Base-by-base conservation (phyloP, 2,329 filamentous ascomycete genomes). In the Trichoderma lentiforme region DNA sequence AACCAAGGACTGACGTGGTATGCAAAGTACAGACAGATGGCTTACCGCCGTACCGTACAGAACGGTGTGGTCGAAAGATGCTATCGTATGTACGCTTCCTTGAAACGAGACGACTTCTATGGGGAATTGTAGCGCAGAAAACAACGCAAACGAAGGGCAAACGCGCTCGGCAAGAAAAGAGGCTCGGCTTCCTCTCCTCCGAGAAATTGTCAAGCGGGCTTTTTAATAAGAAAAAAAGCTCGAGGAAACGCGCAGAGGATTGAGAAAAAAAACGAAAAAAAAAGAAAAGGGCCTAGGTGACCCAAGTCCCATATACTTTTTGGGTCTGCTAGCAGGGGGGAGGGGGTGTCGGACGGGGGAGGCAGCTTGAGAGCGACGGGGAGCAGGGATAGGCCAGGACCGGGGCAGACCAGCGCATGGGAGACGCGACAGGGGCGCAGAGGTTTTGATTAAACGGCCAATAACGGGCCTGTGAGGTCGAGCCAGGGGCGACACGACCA, bases 361-460 rank as follows among this genome's bases (percentile, higher is more conserved):
- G 62, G 71, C 57, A 69, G 65, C 65, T 66, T 66, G 61, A 47
- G 71, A 73, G 71, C 68, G 62, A 73, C 71, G 71, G 71, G 71
- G 71, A 73, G 62, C 71, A 73, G 63, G 71, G 71, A 73, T 73
- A 43, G 47, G 62, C 30, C 43, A 65, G 64, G 69, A 56, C 71
- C 56, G 63, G 71, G 71, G 81, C 80, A 82, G 82, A 80, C 84
- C 84, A 82, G 76, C 81, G 83, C 84, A 86, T 86, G 83, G 83
- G 81, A 84, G 84, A 84, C 80, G 83, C 83, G 84, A 85, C 82
- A 84, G 81, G 84, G 78, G 78, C 77, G 75, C 63, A 78, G 81
- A 81, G 82, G 81, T 82, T 83, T 82, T 83, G 81, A 87, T 87
- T 83, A 84, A 83, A 79, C 81, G 81, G 76, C 86, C 86, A 88